Conservation (phyloP, 2,329 filamentous ascomycete genomes). For the Diaporthe ampelina region DNA sequence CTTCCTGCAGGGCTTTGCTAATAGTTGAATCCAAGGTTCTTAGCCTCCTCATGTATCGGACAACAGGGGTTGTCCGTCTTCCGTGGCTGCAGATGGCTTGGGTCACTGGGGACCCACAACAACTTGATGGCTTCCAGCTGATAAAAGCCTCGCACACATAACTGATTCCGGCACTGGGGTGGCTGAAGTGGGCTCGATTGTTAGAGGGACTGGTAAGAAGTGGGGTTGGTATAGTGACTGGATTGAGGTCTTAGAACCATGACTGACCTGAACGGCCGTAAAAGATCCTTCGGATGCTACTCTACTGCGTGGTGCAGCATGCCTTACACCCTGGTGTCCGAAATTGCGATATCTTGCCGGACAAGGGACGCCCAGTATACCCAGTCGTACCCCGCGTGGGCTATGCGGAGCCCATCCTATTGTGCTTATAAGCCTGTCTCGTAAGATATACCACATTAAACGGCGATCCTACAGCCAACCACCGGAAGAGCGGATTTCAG, state of each 20-base stretch:
- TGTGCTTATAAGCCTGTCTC: not conserved
- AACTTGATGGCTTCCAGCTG: not conserved
- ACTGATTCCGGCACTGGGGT: not conserved
- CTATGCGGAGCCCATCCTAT: not conserved
- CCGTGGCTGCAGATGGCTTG: not conserved
- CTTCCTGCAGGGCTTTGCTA: not conserved
- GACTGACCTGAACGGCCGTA: too few species aligned
- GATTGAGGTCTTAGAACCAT: too few species aligned
- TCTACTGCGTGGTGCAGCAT: not conserved
- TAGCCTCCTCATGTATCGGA: not conserved
- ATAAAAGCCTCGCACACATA: constrained; percentile 1
- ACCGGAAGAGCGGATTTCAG: not conserved
- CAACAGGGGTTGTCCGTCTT: not conserved
- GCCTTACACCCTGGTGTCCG: not conserved
- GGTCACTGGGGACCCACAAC: not conserved
- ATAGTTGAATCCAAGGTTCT: constrained; percentile 14
- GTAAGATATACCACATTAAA: constrained; percentile 18
- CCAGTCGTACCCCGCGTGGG: constrained; percentile 14
- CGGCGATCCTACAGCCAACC: constrained; percentile 18
- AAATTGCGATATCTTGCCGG: constrained; percentile 17
- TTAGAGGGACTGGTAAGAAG: too few species aligned
- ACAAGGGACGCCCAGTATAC: not conserved
- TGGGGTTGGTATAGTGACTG: too few species aligned
- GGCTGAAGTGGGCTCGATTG: not conserved
- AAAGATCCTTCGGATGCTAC: not conserved